Conservation (phyloP, 768 basidiomycete species). For the Polyporus arcularius region DNA sequence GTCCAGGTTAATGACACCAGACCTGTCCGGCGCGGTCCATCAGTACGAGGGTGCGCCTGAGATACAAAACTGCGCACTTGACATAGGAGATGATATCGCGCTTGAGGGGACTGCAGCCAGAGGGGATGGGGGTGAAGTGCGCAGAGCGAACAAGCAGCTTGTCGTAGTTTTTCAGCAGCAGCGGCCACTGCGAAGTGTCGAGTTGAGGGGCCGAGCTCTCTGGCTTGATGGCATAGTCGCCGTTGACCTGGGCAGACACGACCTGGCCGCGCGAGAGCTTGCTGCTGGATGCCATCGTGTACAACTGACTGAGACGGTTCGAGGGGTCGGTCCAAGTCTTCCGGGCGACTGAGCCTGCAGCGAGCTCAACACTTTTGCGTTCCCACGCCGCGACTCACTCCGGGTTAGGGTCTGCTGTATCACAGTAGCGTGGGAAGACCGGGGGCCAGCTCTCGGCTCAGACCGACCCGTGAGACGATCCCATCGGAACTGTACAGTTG, state of each 20-base stretch:
- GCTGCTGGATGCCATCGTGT: constrained; percentile 45
- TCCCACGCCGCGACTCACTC: constrained; percentile 3
- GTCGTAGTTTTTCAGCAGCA: constrained; percentile 98
- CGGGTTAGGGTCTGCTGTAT: constrained; percentile 17
- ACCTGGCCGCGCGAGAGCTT: constrained; percentile 65
- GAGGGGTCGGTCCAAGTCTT: constrained; percentile 3
- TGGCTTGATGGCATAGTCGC: constrained; percentile 82
- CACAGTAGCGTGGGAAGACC: neutral
- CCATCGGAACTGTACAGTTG: constrained; percentile 54
- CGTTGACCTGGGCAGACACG: constrained; percentile 69
- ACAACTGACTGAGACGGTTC: neutral
- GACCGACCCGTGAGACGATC: constrained; percentile 22
- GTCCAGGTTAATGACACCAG: constrained; percentile 98
- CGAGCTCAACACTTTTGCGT: constrained; percentile 5
- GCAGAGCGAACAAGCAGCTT: constrained; percentile 91
- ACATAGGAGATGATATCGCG: constrained; percentile 91
- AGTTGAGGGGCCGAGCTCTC: constrained; percentile 72
- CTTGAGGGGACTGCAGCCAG: constrained; percentile 92
- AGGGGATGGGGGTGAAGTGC: constrained; percentile 97
- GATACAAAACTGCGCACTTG: constrained; percentile 52
- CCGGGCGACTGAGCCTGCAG: neutral
- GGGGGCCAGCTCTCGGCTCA: neutral
- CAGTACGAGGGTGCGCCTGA: neutral
- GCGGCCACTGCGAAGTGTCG: constrained; percentile 97
- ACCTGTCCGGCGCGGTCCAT: constrained; percentile 48